Percentiles rank a stretch among this genome's conserved stretches.
phyloP scores from a whole-genome alignment of 2,329 filamentous ascomycete genomes.

The Dactylellina drechsleri region DNA sequence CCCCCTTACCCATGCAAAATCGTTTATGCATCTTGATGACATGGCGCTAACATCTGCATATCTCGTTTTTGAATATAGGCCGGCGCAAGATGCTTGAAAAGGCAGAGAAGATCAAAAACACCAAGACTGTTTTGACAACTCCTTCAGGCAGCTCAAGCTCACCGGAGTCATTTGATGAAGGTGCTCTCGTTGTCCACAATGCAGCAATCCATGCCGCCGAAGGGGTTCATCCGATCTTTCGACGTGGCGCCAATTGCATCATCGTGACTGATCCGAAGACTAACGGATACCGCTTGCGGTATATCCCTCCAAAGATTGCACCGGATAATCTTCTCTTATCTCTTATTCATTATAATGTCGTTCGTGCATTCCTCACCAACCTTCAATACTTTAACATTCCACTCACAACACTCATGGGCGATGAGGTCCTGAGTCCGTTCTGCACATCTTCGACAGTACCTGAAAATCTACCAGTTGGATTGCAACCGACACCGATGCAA shows the following conservation, averaged over 20 bases:
- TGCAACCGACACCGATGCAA: slow-evolving; percentile 60
- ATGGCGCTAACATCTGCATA: slow-evolving; percentile 42
- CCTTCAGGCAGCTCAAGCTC: slow-evolving; percentile 1
- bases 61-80: slow-evolving; percentile 38
- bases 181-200: slow-evolving; percentile 21
- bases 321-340: slow-evolving; percentile 48
- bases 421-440: slow-evolving; percentile 55
- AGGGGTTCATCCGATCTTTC: slow-evolving; percentile 30
- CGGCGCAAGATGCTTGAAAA: slow-evolving; percentile 54
- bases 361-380: slow-evolving; percentile 45
- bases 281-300: slow-evolving; percentile 50
- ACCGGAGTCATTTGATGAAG: slow-evolving; percentile 22
- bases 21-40: slow-evolving; percentile 50
- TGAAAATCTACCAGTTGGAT: slow-evolving; percentile 40
- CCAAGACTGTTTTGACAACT: slow-evolving; percentile 33
- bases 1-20: slow-evolving; percentile 9
- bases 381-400: slow-evolving; percentile 50
- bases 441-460: slow-evolving; percentile 50
- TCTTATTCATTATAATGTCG: slow-evolving; percentile 52
- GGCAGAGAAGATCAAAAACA: slow-evolving; percentile 46
- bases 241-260: slow-evolving; percentile 41
- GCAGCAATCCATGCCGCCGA: slow-evolving; percentile 26
- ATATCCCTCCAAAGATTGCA: slow-evolving; percentile 53
- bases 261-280: slow-evolving; percentile 46
- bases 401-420: slow-evolving; percentile 39